phyloP scores from a whole-genome alignment of 225 moss, liverwort and hornwort genomes.

The Straminergon stramineum region DNA sequence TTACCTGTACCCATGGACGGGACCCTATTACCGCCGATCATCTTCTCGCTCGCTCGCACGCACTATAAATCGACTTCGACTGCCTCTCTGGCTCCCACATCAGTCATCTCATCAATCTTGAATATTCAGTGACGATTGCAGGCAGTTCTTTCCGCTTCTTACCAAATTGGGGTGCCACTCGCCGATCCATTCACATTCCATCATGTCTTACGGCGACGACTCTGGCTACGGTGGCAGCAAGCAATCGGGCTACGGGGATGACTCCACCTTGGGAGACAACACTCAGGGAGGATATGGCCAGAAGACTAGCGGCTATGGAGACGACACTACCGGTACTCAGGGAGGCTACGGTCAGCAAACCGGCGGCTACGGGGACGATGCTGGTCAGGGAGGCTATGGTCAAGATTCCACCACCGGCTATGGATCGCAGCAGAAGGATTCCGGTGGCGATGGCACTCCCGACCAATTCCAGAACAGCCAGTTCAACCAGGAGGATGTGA shows the following conservation, averaged over 20 bases:
- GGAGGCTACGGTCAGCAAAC: not conserved
- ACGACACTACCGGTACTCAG: not conserved
- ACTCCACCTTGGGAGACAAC: not conserved
- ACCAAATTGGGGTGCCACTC: not conserved
- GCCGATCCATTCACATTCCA: not conserved
- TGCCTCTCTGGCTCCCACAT: too few relatives aligned
- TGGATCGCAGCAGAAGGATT: not conserved
- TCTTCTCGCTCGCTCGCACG: not conserved
- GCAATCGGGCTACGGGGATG: not conserved
- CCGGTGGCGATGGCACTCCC: constrained; percentile 17
- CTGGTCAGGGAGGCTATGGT: not conserved
- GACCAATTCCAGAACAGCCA: constrained; percentile 30
- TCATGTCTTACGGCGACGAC: constrained; percentile 30
- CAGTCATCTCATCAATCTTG: not conserved
- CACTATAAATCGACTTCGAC: not conserved
- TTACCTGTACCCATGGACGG: not conserved
- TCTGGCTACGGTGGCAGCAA: not conserved
- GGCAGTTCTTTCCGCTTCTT: not conserved
- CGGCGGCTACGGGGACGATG: not conserved
- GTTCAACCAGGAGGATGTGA: constrained; percentile 19
- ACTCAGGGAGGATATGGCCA: not conserved
- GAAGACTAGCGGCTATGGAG: not conserved
- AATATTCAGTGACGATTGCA: not conserved
- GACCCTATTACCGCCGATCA: not conserved
- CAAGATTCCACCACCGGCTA: not conserved